A percentile compares a stretch with the other conserved stretches of the same genome.
These are phyloP conservation scores for Hypoxylon sp. DNA, from an alignment of 2,329 filamentous ascomycete genomes.

Conservation along the genomic window DNA sequence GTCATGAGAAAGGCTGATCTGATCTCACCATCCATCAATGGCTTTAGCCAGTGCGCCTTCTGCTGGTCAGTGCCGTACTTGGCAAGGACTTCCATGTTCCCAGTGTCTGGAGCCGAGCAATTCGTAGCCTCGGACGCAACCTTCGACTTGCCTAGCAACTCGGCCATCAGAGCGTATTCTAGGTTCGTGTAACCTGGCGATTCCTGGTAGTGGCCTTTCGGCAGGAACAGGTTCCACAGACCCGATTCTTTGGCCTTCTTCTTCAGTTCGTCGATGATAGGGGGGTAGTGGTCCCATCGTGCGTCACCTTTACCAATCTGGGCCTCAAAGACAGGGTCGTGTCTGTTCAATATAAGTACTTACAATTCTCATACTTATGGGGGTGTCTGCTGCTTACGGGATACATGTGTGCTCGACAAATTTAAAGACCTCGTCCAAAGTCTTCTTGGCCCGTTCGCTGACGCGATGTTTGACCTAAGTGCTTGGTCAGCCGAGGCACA, in stretches of 20 bases:
- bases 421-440: slow-evolving; percentile 89
- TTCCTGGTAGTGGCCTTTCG: slow-evolving; percentile 94
- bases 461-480: slow-evolving; percentile 70
- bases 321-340: slow-evolving; percentile 84
- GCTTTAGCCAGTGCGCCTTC: slow-evolving; percentile 86
- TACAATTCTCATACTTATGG: slow-evolving; percentile 39
- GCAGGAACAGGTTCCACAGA: slow-evolving; percentile 98
- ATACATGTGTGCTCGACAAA: slow-evolving; percentile 98
- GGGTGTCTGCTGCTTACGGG: slow-evolving; percentile 65
- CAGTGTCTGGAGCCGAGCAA: slow-evolving; percentile 91
- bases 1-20: slow-evolving; percentile 95
- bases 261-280: slow-evolving; percentile 91
- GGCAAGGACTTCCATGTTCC: slow-evolving; percentile 95
- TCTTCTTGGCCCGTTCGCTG: slow-evolving; percentile 87
- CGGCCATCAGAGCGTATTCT: slow-evolving; percentile 98
- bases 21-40: slow-evolving; percentile 86
- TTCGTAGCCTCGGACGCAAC: slow-evolving; percentile 90
- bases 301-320: slow-evolving; percentile 82
- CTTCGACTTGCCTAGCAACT: slow-evolving; percentile 89
- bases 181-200: slow-evolving; percentile 95
- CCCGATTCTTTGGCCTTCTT: slow-evolving; percentile 84
- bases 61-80: slow-evolving; percentile 90
- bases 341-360: slow-evolving; percentile 60
- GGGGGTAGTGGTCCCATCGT: slow-evolving; percentile 85
- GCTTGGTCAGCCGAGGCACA: slow-evolving; percentile 36